phyloP scores from a whole-genome alignment of 2,329 filamentous ascomycete species.

The Ophiostoma piceae region DNA sequence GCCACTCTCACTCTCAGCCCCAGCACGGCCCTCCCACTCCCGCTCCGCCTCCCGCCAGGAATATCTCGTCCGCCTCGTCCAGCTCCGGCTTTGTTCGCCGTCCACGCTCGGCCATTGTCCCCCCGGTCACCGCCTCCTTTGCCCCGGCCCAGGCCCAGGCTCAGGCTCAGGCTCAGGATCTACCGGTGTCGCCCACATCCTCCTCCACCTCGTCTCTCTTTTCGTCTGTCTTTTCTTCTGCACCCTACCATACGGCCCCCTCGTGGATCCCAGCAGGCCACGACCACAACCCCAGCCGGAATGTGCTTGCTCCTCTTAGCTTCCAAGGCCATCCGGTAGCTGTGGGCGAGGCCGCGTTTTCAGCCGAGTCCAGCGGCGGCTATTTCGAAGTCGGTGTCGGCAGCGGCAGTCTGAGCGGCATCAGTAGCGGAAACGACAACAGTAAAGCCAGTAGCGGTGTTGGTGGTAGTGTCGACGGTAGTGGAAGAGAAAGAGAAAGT shows the following conservation, averaged over 20 bases:
- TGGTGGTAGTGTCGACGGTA: background rate
- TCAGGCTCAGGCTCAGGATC: background rate
- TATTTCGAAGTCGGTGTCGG: background rate
- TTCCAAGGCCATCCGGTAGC: background rate
- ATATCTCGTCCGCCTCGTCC: background rate
- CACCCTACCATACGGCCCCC: slow-evolving; percentile 7
- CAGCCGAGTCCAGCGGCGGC: slow-evolving; percentile 8
- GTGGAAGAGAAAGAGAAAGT: background rate
- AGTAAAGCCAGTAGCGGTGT: background rate
- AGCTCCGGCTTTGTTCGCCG: background rate
- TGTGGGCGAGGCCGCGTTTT: slow-evolving; percentile 14
- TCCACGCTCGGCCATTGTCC: slow-evolving; percentile 14
- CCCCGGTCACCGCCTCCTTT: background rate
- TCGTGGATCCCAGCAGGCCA: slow-evolving; percentile 19
- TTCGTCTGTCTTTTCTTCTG: slow-evolving; percentile 20
- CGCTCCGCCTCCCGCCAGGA: background rate
- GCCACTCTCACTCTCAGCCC: no score
- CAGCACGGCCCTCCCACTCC: background rate
- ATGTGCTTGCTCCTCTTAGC: slow-evolving; percentile 12
- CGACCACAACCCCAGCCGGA: slow-evolving; percentile 15
- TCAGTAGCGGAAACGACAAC: background rate
- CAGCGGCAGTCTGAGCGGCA: background rate
- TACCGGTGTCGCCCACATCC: slow-evolving; percentile 15
- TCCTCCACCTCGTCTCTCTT: slow-evolving; percentile 21
- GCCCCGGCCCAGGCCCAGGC: slow-evolving; percentile 7